Evolutionary conservation across 2,329 filamentous ascomycete genomes (phyloP).

Genomic region (Trichoderma atrobrunneum): DNA sequence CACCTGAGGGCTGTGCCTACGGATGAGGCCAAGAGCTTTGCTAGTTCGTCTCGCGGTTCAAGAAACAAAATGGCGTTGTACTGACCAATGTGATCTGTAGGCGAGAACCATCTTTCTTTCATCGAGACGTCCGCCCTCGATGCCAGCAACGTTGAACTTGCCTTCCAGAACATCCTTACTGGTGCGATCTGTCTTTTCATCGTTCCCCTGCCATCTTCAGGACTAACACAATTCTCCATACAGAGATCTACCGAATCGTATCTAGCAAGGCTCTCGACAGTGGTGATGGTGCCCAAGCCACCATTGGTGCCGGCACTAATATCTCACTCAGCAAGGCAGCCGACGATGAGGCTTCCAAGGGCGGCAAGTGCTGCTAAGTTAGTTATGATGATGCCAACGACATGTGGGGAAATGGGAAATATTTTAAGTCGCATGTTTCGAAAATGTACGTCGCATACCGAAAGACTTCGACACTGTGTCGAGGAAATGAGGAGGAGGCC

Average conservation of each 20-base stretch:
- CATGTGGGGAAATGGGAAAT: slow-evolving; percentile 35
- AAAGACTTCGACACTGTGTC: slow-evolving; percentile 30
- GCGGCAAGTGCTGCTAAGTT: slow-evolving; percentile 75
- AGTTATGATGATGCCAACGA: slow-evolving; percentile 27
- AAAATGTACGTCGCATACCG: slow-evolving; percentile 35
- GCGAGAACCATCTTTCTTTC: slow-evolving; percentile 97
- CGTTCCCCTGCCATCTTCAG: not conserved
- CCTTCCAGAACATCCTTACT: slow-evolving; percentile 99
- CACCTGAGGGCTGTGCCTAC: slow-evolving; percentile 95
- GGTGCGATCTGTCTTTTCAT: slow-evolving; percentile 54
- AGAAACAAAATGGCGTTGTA: not conserved
- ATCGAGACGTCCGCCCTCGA: slow-evolving; percentile 99
- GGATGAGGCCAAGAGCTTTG: slow-evolving; percentile 97
- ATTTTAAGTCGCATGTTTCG: slow-evolving; percentile 30
- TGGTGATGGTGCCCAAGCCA: slow-evolving; percentile 76
- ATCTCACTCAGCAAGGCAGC: slow-evolving; percentile 85
- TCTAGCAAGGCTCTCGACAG: slow-evolving; percentile 95
- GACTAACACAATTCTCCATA: slow-evolving; percentile 14
- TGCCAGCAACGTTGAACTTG: slow-evolving; percentile 97
- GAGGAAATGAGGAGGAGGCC: slow-evolving; percentile 34
- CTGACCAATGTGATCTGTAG: slow-evolving; percentile 45
- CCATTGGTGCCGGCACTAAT: slow-evolving; percentile 75
- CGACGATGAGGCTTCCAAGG: slow-evolving; percentile 71
- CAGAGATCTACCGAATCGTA: slow-evolving; percentile 99
- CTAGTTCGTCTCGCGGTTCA: slow-evolving; percentile 59